These are phyloP conservation scores for Fusarium bactridioides DNA, from an alignment of 2,329 filamentous ascomycete genomes.

Conservation along the genomic window DNA sequence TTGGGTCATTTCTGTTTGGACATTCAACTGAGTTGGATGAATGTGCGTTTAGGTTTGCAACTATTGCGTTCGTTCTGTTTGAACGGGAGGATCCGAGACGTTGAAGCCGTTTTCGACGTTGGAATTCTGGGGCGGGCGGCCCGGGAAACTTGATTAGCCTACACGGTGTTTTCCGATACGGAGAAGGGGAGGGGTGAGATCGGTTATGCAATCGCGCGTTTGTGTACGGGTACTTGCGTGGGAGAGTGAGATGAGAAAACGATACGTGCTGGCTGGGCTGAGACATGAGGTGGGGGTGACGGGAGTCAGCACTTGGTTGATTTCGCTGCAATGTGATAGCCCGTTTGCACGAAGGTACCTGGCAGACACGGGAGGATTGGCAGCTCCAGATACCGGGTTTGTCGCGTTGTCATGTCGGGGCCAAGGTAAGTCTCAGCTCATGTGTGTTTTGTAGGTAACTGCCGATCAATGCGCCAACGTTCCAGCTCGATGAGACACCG, in stretches of 20 bases:
- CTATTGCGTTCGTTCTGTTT: rapidly evolving
- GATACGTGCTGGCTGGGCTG: background rate
- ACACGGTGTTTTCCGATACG: no score
- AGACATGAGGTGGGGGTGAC: background rate
- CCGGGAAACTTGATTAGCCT: background rate
- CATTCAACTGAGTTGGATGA: rapidly evolving
- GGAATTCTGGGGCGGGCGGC: background rate
- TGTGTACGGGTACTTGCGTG: background rate
- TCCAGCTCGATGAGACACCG: background rate
- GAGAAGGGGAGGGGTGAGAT: background rate
- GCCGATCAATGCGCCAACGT: background rate
- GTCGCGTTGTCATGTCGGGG: background rate
- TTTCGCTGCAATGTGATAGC: background rate
- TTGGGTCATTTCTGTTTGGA: background rate
- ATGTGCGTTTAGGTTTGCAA: background rate
- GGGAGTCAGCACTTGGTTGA: background rate
- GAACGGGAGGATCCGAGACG: background rate
- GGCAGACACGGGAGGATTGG: background rate
- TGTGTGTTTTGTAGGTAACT: background rate
- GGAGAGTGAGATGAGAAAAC: background rate
- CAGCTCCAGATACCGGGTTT: background rate
- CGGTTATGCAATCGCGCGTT: background rate
- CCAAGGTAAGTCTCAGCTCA: background rate
- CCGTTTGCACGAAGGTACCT: background rate
- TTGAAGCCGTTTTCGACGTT: background rate